Conservation (phyloP, 768 basidiomycete genomes). For the Sarcodon sp. region DNA sequence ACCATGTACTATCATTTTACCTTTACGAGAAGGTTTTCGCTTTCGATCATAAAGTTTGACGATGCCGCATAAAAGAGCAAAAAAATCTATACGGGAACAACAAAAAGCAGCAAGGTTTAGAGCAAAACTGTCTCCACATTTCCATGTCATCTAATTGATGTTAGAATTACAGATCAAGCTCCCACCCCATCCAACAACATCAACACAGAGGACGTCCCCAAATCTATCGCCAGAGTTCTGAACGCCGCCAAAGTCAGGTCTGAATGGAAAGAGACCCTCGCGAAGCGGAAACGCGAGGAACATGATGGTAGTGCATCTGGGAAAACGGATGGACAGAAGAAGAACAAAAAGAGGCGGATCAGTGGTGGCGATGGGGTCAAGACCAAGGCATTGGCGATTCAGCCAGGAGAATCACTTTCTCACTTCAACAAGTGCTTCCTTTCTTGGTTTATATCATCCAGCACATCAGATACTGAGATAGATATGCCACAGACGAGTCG, state of each 20-base stretch:
- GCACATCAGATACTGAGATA: constrained; percentile 1
- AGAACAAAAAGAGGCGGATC: constrained; percentile 1
- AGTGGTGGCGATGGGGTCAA: background rate
- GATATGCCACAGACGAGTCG: constrained; percentile 45
- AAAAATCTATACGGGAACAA: constrained; percentile 18
- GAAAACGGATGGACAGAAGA: constrained; percentile 13
- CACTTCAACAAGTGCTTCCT: constrained; percentile 60
- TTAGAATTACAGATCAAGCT: background rate
- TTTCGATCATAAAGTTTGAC: too few species aligned
- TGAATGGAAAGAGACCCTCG: constrained; percentile 32
- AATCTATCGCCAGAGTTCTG: constrained; percentile 50
- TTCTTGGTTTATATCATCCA: background rate
- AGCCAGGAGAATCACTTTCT: constrained; percentile 56
- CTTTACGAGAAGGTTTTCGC: too few species aligned
- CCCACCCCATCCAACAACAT: constrained; percentile 8
- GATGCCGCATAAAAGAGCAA: constrained; percentile 23
- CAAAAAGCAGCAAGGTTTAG: constrained; percentile 15
- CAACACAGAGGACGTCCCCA: constrained; percentile 53
- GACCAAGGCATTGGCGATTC: constrained; percentile 27
- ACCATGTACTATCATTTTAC: too few species aligned
- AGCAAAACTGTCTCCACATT: background rate
- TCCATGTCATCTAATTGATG: background rate
- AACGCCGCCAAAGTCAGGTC: constrained; percentile 48
- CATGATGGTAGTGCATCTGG: constrained; percentile 8
- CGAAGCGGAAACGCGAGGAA: constrained; percentile 18